Evolutionary conservation across 495 filamentous ascomycete genomes (phyloP), one percentile per base, ranked within the genome.

Genomic region (Penicillium lagena): DNA sequence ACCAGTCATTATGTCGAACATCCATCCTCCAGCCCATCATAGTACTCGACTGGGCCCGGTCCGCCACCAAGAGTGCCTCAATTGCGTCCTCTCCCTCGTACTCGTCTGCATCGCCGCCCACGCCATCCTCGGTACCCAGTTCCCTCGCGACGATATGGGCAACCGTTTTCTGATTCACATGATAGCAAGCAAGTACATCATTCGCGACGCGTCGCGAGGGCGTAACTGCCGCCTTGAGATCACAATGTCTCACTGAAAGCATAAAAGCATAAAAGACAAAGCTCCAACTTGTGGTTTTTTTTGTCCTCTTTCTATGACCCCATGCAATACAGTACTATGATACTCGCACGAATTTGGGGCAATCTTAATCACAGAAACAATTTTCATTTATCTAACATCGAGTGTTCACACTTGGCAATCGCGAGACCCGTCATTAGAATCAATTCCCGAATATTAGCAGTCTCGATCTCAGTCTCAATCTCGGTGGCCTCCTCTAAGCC

Each of bases 221-320:
- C 32, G 46, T 37, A 9, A 41, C 54, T 7, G 50, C 51, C 0
- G 79, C 73, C 55, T 90, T 91, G 12, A 90, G 70, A 29, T 72
- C 76, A 80, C 0, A 90, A 62, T 45, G 81, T 76, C 12, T 69
- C 70, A 0, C 83, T 85, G 8, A 82, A 81, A 33, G 87, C 79
- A 41, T 77, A 9, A 82, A 81, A 33, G 87, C 79, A 41, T 77
- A 70, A 69, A 86, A 86, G 10, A 74, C 66, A 38, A 87, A 77
- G 9, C 42, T 67, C 1, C 66, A n/a, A n/a, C 4, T 54, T 49
- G 6, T n/a, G n/a, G n/a, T n/a, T n/a, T n/a, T n/a, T n/a, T n/a
- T n/a, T n/a, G n/a, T n/a, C n/a, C n/a, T n/a, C n/a, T n/a, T n/a
- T n/a, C n/a, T n/a, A n/a, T n/a, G n/a, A n/a, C n/a, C n/a, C n/a